Evolutionary conservation across 495 filamentous ascomycete genomes (phyloP).

Genomic region (Hypomontagnella submonticulosa): DNA sequence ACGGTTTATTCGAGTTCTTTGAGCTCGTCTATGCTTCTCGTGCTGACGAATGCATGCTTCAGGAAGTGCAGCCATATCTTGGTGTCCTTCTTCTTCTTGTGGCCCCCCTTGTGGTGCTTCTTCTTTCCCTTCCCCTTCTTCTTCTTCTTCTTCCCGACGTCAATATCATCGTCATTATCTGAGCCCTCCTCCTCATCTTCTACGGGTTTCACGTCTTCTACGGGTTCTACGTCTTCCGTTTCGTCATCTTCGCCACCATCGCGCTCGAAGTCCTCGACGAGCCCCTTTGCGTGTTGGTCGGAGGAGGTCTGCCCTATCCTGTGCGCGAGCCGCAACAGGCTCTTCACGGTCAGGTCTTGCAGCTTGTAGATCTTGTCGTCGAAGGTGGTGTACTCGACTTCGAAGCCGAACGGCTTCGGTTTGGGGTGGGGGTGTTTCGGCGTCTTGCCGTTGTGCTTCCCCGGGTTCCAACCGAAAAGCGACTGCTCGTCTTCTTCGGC

Average conservation of each 20-base stretch:
- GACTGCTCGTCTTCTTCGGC: conserved; percentile 40
- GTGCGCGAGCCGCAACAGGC: conserved; percentile 79
- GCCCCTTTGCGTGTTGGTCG: background rate
- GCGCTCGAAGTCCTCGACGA: conserved; percentile 20
- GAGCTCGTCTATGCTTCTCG: conserved; percentile 69
- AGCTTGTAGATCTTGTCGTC: conserved; percentile 79
- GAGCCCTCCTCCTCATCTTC: conserved; percentile 49
- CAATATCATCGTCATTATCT: conserved; percentile 30
- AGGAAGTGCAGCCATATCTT: conserved; percentile 81
- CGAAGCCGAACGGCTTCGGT: conserved; percentile 73
- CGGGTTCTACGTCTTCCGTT: conserved; percentile 39
- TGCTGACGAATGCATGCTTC: conserved; percentile 81
- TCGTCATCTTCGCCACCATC: conserved; percentile 36
- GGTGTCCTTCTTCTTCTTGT: conserved; percentile 61
- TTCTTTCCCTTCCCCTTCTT: conserved; percentile 50
- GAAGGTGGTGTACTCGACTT: conserved; percentile 88
- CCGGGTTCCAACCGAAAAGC: conserved; percentile 58
- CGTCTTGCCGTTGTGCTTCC: conserved; percentile 67
- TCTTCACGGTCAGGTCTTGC: conserved; percentile 86
- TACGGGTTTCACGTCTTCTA: conserved; percentile 35
- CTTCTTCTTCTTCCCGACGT: conserved; percentile 44
- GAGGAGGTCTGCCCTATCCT: conserved; percentile 69
- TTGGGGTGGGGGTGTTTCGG: conserved; percentile 60
- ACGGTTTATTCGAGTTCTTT: conserved; percentile 47
- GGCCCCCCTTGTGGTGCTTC: conserved; percentile 52